Percentiles rank a stretch among this genome's conserved stretches.
These are phyloP conservation scores for Trichoderma afroharzianum DNA, from an alignment of 2,329 filamentous ascomycete species.

Conservation along the genomic window DNA sequence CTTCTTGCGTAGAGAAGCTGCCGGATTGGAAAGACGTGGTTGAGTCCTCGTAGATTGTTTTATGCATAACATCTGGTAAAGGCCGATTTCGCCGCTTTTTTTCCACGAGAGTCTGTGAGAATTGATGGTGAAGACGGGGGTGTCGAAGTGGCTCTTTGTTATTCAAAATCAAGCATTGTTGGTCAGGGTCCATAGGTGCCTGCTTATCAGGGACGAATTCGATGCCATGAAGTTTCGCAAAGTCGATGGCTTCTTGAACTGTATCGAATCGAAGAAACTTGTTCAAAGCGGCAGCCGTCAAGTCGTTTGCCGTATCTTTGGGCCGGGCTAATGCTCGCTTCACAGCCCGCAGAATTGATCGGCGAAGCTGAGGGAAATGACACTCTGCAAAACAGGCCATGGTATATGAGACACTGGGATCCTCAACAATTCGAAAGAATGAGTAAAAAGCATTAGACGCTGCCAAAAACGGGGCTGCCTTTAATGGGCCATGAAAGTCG, in stretches of 20 bases:
- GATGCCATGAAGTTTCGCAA: slow-evolving; percentile 58
- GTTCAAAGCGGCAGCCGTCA: slow-evolving; percentile 55
- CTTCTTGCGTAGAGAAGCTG: slow-evolving; percentile 19
- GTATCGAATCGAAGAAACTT: slow-evolving; percentile 63
- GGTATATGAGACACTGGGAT: slow-evolving; percentile 58
- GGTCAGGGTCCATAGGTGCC: slow-evolving; percentile 33
- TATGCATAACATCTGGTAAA: slow-evolving; percentile 54
- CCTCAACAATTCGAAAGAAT: slow-evolving; percentile 59
- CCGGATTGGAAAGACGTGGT: slow-evolving; percentile 18
- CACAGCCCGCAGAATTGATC: slow-evolving; percentile 54
- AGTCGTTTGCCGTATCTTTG: slow-evolving; percentile 55
- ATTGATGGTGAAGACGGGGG: slow-evolving; percentile 51
- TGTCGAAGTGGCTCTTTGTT: slow-evolving; percentile 44
- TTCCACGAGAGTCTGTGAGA: slow-evolving; percentile 56
- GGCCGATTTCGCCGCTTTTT: slow-evolving; percentile 52
- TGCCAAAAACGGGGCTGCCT: slow-evolving; percentile 45
- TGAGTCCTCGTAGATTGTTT: slow-evolving; percentile 47
- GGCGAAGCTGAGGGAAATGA: slow-evolving; percentile 60
- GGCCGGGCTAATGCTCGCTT: slow-evolving; percentile 54
- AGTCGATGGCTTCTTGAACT: slow-evolving; percentile 61
- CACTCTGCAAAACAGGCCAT: slow-evolving; percentile 68
- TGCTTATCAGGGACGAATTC: slow-evolving; percentile 43
- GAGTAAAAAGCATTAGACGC: slow-evolving; percentile 49
- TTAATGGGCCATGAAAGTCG: slow-evolving; percentile 55
- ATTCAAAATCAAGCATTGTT: slow-evolving; percentile 43